Evolutionary conservation across 352 stramenopile genomes (phyloP), one percentile per base, ranked within the genome.

Genomic region (Globisporangium viniferum): DNA sequence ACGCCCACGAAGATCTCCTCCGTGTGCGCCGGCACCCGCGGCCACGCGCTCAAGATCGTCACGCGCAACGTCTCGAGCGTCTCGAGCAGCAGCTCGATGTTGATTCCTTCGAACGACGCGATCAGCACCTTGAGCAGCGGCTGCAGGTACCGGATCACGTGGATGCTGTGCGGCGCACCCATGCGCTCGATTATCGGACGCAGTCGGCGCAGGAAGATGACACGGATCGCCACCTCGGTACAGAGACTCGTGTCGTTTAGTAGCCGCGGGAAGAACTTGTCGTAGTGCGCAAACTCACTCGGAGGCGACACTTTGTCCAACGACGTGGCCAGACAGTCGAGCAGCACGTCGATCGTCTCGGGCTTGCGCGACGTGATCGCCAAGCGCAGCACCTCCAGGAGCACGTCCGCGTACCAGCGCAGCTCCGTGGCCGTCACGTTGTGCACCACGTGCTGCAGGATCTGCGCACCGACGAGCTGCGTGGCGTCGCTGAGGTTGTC

Each of bases 321-420:
- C 14, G 78, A 63, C 41, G 84, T 71, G 1, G 75, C 66, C 7
- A 96, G 78, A 60, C 79, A 82, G n/a, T 80, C 75, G 5, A 96
- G 70, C 41, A 91, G 65, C 12, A 75, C 65, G 62, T 87, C 77
- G 31, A 96, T 72, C 44, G 83, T 91, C 24, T 51, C 70, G 22
- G 77, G 64, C 27, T 89, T 83, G 22, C 85, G 81, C 14, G 79
- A 77, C 31, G 86, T 90, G 72, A 92, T 82, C 0, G 80, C 82
- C 12, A 77, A 74, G 22, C 84, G 72, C 8, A 96, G 66, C n/a
- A 92, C 84, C 49, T 94, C 81, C 14, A 94, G 69, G 14, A 96
- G 59, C 10, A 94, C 75, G 55, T 96, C 82, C 15, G 75, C 72
- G 67, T 94, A 94, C 88, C 88, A 96, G 18, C 84, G 83, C 62